Percentiles rank a stretch among this genome's conserved stretches.
phyloP scores from a whole-genome alignment of 2,329 filamentous ascomycete species.

The Tothia fuscella region DNA sequence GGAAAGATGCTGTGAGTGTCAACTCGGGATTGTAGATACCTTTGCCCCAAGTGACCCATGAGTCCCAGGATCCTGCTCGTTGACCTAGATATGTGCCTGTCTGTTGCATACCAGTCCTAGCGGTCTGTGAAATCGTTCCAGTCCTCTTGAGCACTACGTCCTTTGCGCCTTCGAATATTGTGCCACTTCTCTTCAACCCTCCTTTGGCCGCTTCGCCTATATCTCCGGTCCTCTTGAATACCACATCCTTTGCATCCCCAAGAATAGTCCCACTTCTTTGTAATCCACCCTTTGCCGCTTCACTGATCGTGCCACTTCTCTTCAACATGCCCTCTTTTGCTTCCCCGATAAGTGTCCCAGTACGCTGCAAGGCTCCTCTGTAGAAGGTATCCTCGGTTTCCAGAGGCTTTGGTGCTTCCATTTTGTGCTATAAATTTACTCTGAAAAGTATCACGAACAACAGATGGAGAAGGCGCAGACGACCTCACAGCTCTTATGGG shows the following conservation, averaged over 20 bases:
- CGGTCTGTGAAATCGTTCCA: constrained; percentile 3
- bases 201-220: not conserved
- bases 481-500: too few relatives aligned
- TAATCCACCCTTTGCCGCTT: constrained; percentile 3
- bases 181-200: constrained; percentile 5
- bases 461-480: too few relatives aligned
- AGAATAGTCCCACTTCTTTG: constrained; percentile 4
- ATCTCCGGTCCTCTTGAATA: not conserved
- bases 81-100: constrained; percentile 23
- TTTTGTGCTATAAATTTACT: too few relatives aligned
- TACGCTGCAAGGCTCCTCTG: constrained; percentile 6
- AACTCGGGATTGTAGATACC: constrained; percentile 36
- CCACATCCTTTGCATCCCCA: not conserved
- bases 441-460: too few relatives aligned
- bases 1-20: constrained; percentile 39
- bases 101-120: not conserved
- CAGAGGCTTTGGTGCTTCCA: constrained; percentile 2
- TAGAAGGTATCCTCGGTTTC: constrained; percentile 9
- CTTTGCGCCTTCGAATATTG: not conserved
- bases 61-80: constrained; percentile 18
- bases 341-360: constrained; percentile 5
- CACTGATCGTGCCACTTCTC: not conserved
- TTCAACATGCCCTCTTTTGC: constrained; percentile 7
- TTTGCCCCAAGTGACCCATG: constrained; percentile 34
- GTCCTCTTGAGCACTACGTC: constrained; percentile 5